Percentiles rank a stretch among this genome's conserved stretches.
phyloP scores from a whole-genome alignment of 768 basidiomycete species.

The Leccinum boreale region DNA sequence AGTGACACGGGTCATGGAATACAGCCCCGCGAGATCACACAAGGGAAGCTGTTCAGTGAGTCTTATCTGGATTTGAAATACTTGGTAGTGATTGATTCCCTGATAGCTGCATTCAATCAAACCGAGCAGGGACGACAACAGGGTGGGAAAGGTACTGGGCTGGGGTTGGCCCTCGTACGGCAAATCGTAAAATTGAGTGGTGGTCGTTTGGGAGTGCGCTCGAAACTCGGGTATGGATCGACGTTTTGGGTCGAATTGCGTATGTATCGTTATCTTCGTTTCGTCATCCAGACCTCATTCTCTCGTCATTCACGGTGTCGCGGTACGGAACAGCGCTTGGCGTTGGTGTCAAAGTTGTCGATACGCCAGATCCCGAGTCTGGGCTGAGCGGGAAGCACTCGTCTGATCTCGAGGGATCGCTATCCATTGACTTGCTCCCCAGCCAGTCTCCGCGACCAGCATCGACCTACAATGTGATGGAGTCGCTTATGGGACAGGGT shows the following conservation, averaged over 20 bases:
- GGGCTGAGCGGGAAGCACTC: conserved; percentile 19
- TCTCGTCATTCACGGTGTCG: conserved; percentile 4
- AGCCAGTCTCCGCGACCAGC: conserved; percentile 7
- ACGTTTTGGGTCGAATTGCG: conserved; percentile 88
- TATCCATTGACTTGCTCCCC: conserved; percentile 25
- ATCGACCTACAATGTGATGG: conserved; percentile 43
- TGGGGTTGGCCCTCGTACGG: conserved; percentile 73
- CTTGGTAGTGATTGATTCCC: neutral
- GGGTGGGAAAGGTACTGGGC: conserved; percentile 69
- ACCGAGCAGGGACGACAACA: conserved; percentile 74
- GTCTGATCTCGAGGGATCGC: conserved; percentile 23
- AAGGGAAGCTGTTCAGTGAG: conserved; percentile 70
- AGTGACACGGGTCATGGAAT: conserved; percentile 73
- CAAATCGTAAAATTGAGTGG: conserved; percentile 76
- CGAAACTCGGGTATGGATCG: conserved; percentile 64
- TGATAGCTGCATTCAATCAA: conserved; percentile 68
- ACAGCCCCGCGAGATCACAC: conserved; percentile 60
- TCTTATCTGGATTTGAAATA: conserved; percentile 4
- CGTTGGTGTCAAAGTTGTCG: conserved; percentile 54
- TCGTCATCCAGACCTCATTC: conserved; percentile 9
- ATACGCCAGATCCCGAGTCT: conserved; percentile 25
- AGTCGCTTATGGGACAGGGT: conserved; percentile 68
- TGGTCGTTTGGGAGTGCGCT: conserved; percentile 69
- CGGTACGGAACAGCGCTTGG: conserved; percentile 47
- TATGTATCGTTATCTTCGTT: conserved; percentile 29